Conservation (phyloP, 2,329 filamentous ascomycete species). For the Clathrospora elynae region DNA sequence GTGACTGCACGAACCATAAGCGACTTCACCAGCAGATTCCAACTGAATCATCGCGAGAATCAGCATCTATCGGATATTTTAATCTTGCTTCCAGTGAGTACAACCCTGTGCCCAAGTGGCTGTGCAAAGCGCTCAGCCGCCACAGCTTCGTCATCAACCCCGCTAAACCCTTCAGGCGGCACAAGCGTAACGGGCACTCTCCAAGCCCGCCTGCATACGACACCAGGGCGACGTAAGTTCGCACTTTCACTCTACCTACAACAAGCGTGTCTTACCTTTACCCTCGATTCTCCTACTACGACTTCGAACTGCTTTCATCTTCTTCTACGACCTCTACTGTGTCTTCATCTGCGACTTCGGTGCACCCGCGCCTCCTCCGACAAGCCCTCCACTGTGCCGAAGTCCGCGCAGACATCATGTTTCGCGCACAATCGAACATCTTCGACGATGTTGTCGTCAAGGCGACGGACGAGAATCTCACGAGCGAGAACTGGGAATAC, state of each 20-base stretch:
- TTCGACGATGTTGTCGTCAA: conserved; percentile 76
- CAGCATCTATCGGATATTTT: too few relatives aligned
- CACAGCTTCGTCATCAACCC: conserved; percentile 26
- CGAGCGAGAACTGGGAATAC: conserved; percentile 77
- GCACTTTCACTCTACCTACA: conserved; percentile 8
- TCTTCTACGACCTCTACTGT: too few relatives aligned
- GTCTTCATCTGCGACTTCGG: conserved; percentile 8
- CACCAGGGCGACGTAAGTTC: conserved; percentile 8
- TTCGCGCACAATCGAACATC: conserved; percentile 64
- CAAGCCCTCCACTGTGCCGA: conserved; percentile 4
- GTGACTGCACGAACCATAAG: too few relatives aligned
- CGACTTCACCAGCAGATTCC: too few relatives aligned
- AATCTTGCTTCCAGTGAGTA: too few relatives aligned
- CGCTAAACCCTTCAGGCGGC: conserved; percentile 13
- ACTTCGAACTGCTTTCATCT: not conserved
- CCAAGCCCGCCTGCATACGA: conserved; percentile 28
- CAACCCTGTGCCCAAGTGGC: conserved; percentile 16
- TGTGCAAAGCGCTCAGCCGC: conserved; percentile 19
- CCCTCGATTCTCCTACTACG: not conserved
- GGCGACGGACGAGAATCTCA: conserved; percentile 97
- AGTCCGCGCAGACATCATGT: conserved; percentile 46
- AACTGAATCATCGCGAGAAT: too few relatives aligned
- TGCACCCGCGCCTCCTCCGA: conserved; percentile 10
- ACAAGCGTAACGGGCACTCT: conserved; percentile 15
- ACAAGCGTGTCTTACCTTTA: not conserved